Percentiles rank a stretch among this genome's conserved stretches.
Conservation (phyloP, 345 rosid species). For the Barbarea vulgaris region DNA sequence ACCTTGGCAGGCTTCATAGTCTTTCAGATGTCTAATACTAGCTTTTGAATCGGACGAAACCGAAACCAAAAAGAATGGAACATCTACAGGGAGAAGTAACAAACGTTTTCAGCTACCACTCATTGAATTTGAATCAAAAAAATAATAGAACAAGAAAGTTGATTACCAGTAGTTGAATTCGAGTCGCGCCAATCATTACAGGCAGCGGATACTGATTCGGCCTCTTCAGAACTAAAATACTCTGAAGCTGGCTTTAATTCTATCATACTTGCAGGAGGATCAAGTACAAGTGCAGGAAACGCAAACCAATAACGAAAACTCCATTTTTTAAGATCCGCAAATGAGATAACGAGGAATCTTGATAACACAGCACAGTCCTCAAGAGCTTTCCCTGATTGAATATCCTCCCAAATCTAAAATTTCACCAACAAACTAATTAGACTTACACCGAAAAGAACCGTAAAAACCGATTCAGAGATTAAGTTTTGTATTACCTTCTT, state of each 20-base stretch:
- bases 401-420: conserved; percentile 89
- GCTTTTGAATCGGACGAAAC: conserved; percentile 61
- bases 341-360: conserved; percentile 86
- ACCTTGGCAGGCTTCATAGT: conserved; percentile 65
- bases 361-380: conserved; percentile 66
- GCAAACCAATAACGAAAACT: conserved; percentile 89
- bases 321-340: conserved; percentile 89
- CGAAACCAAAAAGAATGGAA: conserved; percentile 80
- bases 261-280: conserved; percentile 75
- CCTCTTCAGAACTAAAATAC: conserved; percentile 75
- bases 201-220: conserved; percentile 70
- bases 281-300: conserved; percentile 81
- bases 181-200: conserved; percentile 88
- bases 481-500: conserved; percentile 52
- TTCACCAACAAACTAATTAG: conserved; percentile 3
- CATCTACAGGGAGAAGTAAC: conserved; percentile 52
- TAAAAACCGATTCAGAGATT: background rate
- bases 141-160: background rate
- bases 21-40: conserved; percentile 63
- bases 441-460: background rate
- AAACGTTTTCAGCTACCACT: background rate
- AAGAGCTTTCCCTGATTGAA: conserved; percentile 72
- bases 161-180: conserved; percentile 60
- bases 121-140: background rate
- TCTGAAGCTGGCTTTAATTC: conserved; percentile 75